Evolutionary conservation across 768 basidiomycete species (phyloP).

Genomic region (Lactifluus rugatus): DNA sequence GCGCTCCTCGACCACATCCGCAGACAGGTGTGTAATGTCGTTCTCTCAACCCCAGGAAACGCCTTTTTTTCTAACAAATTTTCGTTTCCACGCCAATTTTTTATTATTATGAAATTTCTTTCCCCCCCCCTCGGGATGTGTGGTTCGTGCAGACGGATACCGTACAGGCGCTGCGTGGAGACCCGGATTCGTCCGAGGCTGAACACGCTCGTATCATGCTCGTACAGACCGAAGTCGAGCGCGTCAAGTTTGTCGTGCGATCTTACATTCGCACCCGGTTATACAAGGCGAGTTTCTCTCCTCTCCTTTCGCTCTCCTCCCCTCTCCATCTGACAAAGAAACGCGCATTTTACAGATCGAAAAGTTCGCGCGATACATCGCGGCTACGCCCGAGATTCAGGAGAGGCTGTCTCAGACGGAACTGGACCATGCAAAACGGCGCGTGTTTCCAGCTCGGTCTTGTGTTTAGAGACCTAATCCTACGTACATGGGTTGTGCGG

Average conservation of each 20-base stretch:
- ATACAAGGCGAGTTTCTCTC: slow-evolving; percentile 43
- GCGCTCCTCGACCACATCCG: slow-evolving; percentile 65
- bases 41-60: no score
- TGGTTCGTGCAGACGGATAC: slow-evolving; percentile 78
- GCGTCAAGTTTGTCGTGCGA: slow-evolving; percentile 85
- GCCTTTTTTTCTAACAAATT: no score
- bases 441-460: slow-evolving; percentile 12
- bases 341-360: slow-evolving; percentile 56
- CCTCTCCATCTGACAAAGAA: not conserved
- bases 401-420: slow-evolving; percentile 76
- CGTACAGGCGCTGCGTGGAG: slow-evolving; percentile 65
- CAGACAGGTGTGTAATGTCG: slow-evolving; percentile 53
- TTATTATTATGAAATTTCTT: no score
- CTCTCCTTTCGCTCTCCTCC: not conserved
- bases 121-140: no score
- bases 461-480: not conserved
- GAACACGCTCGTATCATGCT: slow-evolving; percentile 91
- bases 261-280: slow-evolving; percentile 82
- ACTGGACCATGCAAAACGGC: slow-evolving; percentile 68
- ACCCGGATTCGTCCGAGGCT: slow-evolving; percentile 80
- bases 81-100: no score
- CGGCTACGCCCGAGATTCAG: slow-evolving; percentile 59
- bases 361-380: slow-evolving; percentile 74
- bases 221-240: slow-evolving; percentile 89
- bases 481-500: no score